phyloP scores from a whole-genome alignment of 495 filamentous ascomycete species.

The Darksidea phi region DNA sequence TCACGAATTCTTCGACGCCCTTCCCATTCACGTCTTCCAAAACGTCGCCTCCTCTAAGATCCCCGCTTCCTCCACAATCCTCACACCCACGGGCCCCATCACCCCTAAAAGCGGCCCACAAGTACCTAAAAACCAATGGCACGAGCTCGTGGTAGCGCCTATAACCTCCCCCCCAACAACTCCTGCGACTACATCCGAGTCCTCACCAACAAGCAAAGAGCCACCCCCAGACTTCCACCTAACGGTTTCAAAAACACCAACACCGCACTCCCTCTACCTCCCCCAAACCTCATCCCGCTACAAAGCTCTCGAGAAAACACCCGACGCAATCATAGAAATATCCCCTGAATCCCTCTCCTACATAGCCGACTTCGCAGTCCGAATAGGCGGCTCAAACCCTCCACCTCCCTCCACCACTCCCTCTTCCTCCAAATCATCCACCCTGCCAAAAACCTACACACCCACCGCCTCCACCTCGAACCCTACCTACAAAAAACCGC shows the following conservation, averaged over 20 bases:
- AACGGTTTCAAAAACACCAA: conserved; percentile 67
- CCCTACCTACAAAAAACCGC: conserved; percentile 48
- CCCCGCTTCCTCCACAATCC: conserved; percentile 45
- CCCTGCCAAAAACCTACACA: conserved; percentile 4
- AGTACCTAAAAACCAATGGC: conserved; percentile 65
- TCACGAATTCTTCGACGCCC: conserved; percentile 98
- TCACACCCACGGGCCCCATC: conserved; percentile 43
- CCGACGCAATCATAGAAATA: conserved; percentile 76
- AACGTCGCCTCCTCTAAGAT: conserved; percentile 51
- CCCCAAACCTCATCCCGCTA: conserved; percentile 82
- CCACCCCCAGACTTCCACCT: conserved; percentile 79
- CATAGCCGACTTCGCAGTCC: conserved; percentile 72
- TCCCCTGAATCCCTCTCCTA: conserved; percentile 80
- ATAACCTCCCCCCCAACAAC: conserved; percentile 51
- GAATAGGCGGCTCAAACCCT: conserved; percentile 68
- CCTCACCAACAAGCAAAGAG: conserved; percentile 34
- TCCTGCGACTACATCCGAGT: conserved; percentile 48
- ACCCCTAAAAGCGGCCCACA: conserved; percentile 43
- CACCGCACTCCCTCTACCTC: conserved; percentile 78
- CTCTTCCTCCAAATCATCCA: conserved; percentile 28
- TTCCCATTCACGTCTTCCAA: conserved; percentile 95
- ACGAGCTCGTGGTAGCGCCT: conserved; percentile 82
- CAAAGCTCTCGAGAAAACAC: conserved; percentile 62
- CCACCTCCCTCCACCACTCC: conserved; percentile 57
- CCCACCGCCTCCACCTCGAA: conserved; percentile 16